A percentile compares a stretch with the other conserved stretches of the same genome.
phyloP scores from a whole-genome alignment of 1,139 yeast genomes.

The Yamadazyma atlantica region DNA sequence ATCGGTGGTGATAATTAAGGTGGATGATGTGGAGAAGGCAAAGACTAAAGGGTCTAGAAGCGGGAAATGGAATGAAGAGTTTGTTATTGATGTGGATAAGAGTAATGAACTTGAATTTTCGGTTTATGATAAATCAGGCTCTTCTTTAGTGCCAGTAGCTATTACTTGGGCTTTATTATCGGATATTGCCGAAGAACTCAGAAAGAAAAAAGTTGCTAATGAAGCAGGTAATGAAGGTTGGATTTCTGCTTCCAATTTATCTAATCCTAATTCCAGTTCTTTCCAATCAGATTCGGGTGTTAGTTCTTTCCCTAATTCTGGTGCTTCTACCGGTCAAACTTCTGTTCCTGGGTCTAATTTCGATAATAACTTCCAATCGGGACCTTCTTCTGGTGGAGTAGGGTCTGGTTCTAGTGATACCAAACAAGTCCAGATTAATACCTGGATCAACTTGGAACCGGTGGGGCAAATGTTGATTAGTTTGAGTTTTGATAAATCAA shows the following conservation, averaged over 20 bases:
- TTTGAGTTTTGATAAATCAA: slow-evolving; percentile 73
- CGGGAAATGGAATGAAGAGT: slow-evolving; percentile 85
- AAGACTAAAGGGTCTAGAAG: slow-evolving; percentile 72
- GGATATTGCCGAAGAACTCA: slow-evolving; percentile 90
- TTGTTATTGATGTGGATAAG: slow-evolving; percentile 76
- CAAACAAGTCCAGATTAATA: slow-evolving; percentile 43
- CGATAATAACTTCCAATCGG: neutral
- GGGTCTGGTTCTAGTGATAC: slow-evolving; percentile 1
- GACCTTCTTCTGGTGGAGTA: slow-evolving; percentile 4
- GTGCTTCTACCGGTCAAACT: neutral
- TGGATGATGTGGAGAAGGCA: slow-evolving; percentile 83
- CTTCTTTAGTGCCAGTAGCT: slow-evolving; percentile 80
- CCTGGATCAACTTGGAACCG: slow-evolving; percentile 95
- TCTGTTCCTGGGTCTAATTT: neutral
- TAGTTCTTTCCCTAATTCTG: slow-evolving; percentile 2
- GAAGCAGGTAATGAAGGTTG: slow-evolving; percentile 77
- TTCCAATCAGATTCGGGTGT: slow-evolving; percentile 3
- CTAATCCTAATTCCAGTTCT: slow-evolving; percentile 17
- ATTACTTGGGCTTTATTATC: slow-evolving; percentile 86
- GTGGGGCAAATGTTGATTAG: slow-evolving; percentile 83
- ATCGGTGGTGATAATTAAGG: slow-evolving; percentile 70
- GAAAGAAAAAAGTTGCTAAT: slow-evolving; percentile 82
- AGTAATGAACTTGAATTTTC: slow-evolving; percentile 90
- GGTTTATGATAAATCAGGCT: slow-evolving; percentile 77
- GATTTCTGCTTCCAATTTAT: slow-evolving; percentile 74